Evolutionary conservation across 2,329 filamentous ascomycete genomes (phyloP), one percentile per base, ranked within the genome.

Genomic region (Xylariomycetidae sp.): DNA sequence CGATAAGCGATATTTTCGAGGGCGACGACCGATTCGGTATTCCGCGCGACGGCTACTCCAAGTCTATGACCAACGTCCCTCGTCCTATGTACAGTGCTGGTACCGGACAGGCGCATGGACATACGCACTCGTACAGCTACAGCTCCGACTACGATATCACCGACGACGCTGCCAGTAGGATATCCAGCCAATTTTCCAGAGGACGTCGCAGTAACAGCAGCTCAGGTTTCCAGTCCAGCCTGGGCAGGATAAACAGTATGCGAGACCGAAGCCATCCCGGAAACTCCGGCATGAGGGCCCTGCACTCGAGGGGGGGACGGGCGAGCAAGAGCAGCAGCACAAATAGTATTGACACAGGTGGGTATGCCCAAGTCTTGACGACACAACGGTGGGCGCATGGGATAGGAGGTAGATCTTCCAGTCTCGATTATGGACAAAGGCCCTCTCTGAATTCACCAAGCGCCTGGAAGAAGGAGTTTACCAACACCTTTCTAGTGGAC

Each of bases 161-260:
- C 39, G 72, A 79, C 53, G 70, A 75, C 43, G 53, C 39, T 12
- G 60, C 66, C 13, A 72, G 67, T 50, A 63, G 68, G 34, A 58
- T 70, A 38, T 76, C 73, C n/a, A 65, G 64, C 42, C 64, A 65
- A 42, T 51, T 58, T 20, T 70, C 74, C 14, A 69, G 75, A 31
- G 74, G 76, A 10, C 76, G 81, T 38, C 76, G 85, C 38, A 92
- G 85, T 62, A 87, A 88, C 55, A 90, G 84, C 65, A 84, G 80
- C 56, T 85, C 83, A 22, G 85, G 80, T 53, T 80, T 82, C 48
- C 75, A 75, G 47, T 63, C 72, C 8, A 67, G 67, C 26, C 60
- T 80, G 32, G 68, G 70, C 27, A 72, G 76, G 42, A 73, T 82
- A 50, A 79, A 80, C 52, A 83, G 75, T 57, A 65, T 77, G 49